Base-by-base conservation (phyloP, 2,329 filamentous ascomycete species). In the Claviceps maximensis region DNA sequence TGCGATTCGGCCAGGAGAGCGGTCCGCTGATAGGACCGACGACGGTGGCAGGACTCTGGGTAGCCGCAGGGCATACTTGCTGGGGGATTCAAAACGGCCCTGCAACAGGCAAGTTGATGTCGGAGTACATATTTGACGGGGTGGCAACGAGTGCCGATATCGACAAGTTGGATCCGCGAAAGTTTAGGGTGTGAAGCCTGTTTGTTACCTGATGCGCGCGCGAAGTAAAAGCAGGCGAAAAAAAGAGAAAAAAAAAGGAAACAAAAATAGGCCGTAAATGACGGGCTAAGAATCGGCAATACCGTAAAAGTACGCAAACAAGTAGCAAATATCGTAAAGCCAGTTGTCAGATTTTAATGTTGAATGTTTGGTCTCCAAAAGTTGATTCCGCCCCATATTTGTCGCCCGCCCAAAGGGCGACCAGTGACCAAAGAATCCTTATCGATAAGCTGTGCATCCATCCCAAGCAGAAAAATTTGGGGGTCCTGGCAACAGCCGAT, bases 1-100 rank as follows among this genome's bases (percentile, higher is more conserved):
- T 77, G 60, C 71, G 75, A 2, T 74, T 74, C 51, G 80, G 83
- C n/a, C 72, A 76, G 46, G 77, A 80, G 65, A 71, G 69, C 40
- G 82, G 80, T 0, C 91, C 93, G 5, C 68, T 97, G 49, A 78
- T 97, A 25, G 93, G 93, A 0, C 72, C 76, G 51, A 90, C 89
- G 8, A 77, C 78, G 2, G 80, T 84, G 0, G 78, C 81, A 7
- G 89, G 90, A 0, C 62, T 97, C 45, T 84, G 86, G 66, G 74
- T 97, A 55, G 93, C 93, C 0, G 79, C 88, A 0, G 93, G 93
- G 0, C 93, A 98, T 72, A 95, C 89, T 1, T 97, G 91, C 71
- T 98, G 93, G 93, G 93, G 93, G 0, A 95, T 98, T 23, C 91
- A 97, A 71, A 97, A 98, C 70, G 89, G 83, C 0, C 90, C 91